Base-by-base conservation (phyloP, 176 grass and related monocot genomes). In the Triticum monococcum region DNA sequence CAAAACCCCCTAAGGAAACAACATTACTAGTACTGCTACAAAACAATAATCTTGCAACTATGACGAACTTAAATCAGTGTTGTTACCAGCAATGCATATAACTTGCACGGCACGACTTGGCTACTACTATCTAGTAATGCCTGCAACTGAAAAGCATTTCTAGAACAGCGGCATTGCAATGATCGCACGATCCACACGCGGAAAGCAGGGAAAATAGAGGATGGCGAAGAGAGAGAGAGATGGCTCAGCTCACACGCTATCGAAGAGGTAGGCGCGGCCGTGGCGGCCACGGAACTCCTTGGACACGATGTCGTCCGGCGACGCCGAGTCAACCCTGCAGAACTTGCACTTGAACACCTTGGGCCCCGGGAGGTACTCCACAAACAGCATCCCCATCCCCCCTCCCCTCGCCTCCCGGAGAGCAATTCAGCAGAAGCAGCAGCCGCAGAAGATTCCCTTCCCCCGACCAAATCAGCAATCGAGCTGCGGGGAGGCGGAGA, bases 261-360 rank as follows among this genome's bases (percentile, higher is more conserved):
- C 84, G 86, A 98, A 95, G 85, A 95, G 95, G 72, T 98, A 95
- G 70, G 95, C 95, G 48, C 77, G 91, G 32, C 95, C 95, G 62
- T 78, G 85, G 28, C 87, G 91, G 31, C 95, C 95, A 48, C 79
- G 85, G 85, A 98, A 98, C 2, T 92, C 91, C 87, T 98, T 98
- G 76, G 95, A 98, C 32, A 95, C 22, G 72, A 98, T 90, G 75
- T 85, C 91, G 46, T 95, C 93, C 22, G 52, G 89, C 61, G 95
- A 95, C 41, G 95, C 95, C 30, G 91, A 93, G 86, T 93, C 91
- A 77, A 98, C 95, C 87, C 81, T 80, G 95, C 95, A 98, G 86
- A 72, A 32, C 71, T 82, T 75, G 85, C 93, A 95, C 89, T 78
- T 91, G 92, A 95, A 98, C 79, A 98, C 89, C 91, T 90, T 95